Conservation (phyloP, 106 monocot species). For the Agapanthus africanus region DNA sequence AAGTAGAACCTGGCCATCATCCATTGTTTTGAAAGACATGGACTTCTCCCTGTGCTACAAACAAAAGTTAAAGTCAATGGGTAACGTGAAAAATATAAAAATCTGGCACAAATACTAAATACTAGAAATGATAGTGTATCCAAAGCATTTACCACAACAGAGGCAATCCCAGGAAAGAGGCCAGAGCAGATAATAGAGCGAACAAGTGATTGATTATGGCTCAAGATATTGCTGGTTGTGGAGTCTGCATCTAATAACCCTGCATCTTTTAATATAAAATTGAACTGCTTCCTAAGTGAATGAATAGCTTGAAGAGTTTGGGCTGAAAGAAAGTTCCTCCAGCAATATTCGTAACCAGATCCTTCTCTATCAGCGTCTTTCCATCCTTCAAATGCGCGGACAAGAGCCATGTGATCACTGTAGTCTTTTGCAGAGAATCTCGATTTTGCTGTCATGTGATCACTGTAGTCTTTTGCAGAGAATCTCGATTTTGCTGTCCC, state of each 20-base stretch:
- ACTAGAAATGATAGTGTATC: constrained; percentile 1
- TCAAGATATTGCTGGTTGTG: constrained; percentile 59
- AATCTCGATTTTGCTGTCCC: constrained; percentile 98
- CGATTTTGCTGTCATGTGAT: constrained; percentile 99
- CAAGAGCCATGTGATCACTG: constrained; percentile 99
- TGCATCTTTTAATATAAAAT: constrained; percentile 85
- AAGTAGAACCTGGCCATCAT: constrained; percentile 95
- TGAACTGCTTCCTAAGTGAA: constrained; percentile 85
- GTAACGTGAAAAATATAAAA: background rate
- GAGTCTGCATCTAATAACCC: constrained; percentile 60
- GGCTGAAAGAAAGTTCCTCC: constrained; percentile 96
- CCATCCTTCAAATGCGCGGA: constrained; percentile 98
- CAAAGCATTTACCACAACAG: constrained; percentile 70
- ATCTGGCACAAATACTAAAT: constrained; percentile 3
- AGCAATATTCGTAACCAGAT: constrained; percentile 92
- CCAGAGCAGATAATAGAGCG: constrained; percentile 96
- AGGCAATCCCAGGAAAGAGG: constrained; percentile 90
- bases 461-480: constrained; percentile 97
- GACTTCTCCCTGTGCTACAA: constrained; percentile 92
- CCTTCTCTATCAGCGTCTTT: constrained; percentile 98
- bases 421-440: constrained; percentile 98
- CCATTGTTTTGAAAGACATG: constrained; percentile 98
- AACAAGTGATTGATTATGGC: constrained; percentile 93
- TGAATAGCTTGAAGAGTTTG: constrained; percentile 98
- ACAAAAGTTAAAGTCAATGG: constrained; percentile 4